Evolutionary conservation across 2,329 filamentous ascomycete genomes (phyloP), one percentile per base, ranked within the genome.

Genomic region (Aulographum hederae): DNA sequence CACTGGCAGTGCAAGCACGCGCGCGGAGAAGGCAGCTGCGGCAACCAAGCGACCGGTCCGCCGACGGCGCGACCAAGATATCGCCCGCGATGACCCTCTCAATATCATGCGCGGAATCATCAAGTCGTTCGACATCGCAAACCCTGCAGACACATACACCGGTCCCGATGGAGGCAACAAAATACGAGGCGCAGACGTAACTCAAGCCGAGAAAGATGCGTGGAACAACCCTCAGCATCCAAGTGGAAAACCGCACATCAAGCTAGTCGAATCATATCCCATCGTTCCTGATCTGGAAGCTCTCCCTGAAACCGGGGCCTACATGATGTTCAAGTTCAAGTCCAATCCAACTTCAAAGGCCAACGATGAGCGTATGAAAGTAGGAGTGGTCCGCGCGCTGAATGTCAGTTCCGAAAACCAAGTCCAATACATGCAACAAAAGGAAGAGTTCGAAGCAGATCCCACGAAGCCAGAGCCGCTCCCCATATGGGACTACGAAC

Each of bases 71-170:
- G 46, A 42, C 11, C 47, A 54, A 12, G 14, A 18, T 23, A 42
- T 51, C 20, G 51, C 55, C 19, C 53, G 62, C 38, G 69, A 75
- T 37, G 67, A 74, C 41, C 69, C 69, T 1, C 56, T 63, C 34
- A 65, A 72, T 42, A 65, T 75, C 43, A 61, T 70, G 41, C 61
- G 69, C 38, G 62, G 67, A 38, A 64, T 73, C 31, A 51, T 66
- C 36, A 75, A 74, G 44, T 68, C 68, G 34, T 76, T 75, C 47
- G 67, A 75, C 45, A 57, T 74, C 34, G 70, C 70, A 10, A 70
- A 75, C 23, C 69, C 70, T 10, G 61, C 71, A 39, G 36, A 74
- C 62, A 49, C 73, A 56, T 58, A 79, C 74, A 61, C 69, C 62
- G 61, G 71, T 55, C 56, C 75, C 64, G 66, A 81, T 71, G 48